Conservation (phyloP, 768 basidiomycete species). For the Phlebiopsis gigantea region DNA sequence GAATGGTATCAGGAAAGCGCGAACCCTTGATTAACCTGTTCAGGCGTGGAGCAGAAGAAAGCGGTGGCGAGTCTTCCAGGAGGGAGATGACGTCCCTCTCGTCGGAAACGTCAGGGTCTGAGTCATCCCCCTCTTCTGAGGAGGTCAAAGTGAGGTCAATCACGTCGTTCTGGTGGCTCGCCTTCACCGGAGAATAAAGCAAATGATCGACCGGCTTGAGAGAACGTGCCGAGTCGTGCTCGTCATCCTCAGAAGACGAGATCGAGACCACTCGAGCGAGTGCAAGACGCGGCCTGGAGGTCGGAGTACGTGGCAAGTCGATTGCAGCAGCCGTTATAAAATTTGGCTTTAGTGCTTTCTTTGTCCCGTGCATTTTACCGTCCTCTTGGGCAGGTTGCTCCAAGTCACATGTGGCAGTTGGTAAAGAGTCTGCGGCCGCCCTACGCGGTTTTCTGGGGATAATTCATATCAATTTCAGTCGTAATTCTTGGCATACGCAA, state of each 20-base stretch:
- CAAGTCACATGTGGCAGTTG: no score
- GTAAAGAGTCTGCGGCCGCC: no score
- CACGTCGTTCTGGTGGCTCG: constrained; percentile 11
- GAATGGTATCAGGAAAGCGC: not conserved
- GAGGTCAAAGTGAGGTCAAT: constrained; percentile 15
- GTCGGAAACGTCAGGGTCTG: not conserved
- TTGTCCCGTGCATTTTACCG: not conserved
- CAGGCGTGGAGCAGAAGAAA: not conserved
- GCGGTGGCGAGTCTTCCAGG: not conserved
- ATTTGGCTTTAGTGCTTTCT: not conserved
- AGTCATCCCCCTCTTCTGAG: constrained; percentile 10
- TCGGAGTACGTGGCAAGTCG: not conserved
- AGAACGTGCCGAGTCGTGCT: not conserved
- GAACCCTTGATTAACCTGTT: not conserved
- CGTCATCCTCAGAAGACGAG: not conserved
- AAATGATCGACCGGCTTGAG: not conserved
- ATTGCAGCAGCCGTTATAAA: not conserved
- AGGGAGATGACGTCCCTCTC: constrained; percentile 4
- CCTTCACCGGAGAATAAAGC: constrained; percentile 1
- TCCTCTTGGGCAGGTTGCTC: no score
- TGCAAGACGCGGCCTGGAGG: not conserved
- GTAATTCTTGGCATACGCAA: no score
- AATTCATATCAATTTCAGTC: no score
- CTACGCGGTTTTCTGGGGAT: no score
- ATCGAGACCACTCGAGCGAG: not conserved